These are phyloP conservation scores for Saitozyma sp. DNA, from an alignment of 768 basidiomycete genomes.

Conservation along the genomic window DNA sequence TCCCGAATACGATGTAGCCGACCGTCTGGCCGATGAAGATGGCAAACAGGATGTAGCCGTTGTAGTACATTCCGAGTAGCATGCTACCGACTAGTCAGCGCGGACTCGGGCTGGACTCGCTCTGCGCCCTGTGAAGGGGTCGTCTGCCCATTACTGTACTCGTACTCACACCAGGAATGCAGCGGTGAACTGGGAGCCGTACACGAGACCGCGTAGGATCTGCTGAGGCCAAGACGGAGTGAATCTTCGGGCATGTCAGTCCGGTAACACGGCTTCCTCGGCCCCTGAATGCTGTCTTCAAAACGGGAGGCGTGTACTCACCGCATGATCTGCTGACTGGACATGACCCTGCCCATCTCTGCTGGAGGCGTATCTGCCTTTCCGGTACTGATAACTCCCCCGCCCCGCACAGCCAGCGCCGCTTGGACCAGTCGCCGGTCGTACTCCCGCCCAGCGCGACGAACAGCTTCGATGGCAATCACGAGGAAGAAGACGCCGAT, in stretches of 20 bases:
- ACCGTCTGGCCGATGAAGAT: slow-evolving; percentile 48
- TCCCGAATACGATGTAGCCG: slow-evolving; percentile 36
- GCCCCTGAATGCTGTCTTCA: too few species aligned
- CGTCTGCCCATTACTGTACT: not conserved
- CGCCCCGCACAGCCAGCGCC: too few species aligned
- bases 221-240: slow-evolving; percentile 46
- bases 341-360: too few species aligned
- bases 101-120: not conserved
- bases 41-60: slow-evolving; percentile 49
- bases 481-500: slow-evolving; percentile 52
- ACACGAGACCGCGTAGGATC: slow-evolving; percentile 36
- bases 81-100: slow-evolving; percentile 16
- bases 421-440: slow-evolving; percentile 37
- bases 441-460: slow-evolving; percentile 49
- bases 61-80: slow-evolving; percentile 51
- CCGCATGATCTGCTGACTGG: too few species aligned
- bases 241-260: slow-evolving; percentile 13
- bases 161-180: slow-evolving; percentile 44
- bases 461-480: slow-evolving; percentile 49
- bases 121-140: not conserved
- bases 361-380: too few species aligned
- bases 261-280: too few species aligned
- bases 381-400: too few species aligned
- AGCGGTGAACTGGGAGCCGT: slow-evolving; percentile 47
- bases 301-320: too few species aligned